A percentile compares a stretch with the other conserved stretches of the same genome.
Conservation (phyloP, 352 stramenopile species). For the Phytophthora quininea region DNA sequence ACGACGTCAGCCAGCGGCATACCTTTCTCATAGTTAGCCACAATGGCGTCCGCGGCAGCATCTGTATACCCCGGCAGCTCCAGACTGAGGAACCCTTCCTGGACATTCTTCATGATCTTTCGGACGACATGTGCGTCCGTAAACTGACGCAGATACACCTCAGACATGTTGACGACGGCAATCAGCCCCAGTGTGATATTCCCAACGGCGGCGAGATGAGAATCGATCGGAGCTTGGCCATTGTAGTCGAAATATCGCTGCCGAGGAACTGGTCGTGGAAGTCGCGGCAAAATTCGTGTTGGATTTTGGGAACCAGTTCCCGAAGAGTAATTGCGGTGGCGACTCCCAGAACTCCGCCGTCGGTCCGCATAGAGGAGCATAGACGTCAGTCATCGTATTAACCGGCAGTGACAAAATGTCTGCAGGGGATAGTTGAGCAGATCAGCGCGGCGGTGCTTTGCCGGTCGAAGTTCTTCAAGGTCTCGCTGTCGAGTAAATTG, state of each 20-base stretch:
- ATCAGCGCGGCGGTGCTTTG: no score
- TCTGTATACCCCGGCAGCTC: slow-evolving; percentile 32
- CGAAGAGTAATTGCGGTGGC: slow-evolving; percentile 23
- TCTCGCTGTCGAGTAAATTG: slow-evolving; percentile 17
- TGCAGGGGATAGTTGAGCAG: background rate
- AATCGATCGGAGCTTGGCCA: slow-evolving; percentile 8
- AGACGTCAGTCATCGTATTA: slow-evolving; percentile 41
- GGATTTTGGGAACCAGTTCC: slow-evolving; percentile 31
- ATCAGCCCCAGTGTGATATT: slow-evolving; percentile 29
- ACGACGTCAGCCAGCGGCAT: slow-evolving; percentile 34
- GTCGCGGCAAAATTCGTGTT: slow-evolving; percentile 32
- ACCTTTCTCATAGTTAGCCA: slow-evolving; percentile 29
- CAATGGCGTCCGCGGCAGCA: slow-evolving; percentile 26
- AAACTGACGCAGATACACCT: slow-evolving; percentile 38
- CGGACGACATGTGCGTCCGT: slow-evolving; percentile 34
- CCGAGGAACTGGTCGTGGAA: slow-evolving; percentile 26
- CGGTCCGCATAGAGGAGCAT: slow-evolving; percentile 34
- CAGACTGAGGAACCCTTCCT: slow-evolving; percentile 36
- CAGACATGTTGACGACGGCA: slow-evolving; percentile 36
- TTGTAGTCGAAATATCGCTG: slow-evolving; percentile 33
- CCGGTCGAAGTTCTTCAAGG: background rate
- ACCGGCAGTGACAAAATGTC: slow-evolving; percentile 21
- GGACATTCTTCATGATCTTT: slow-evolving; percentile 48
- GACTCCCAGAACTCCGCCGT: slow-evolving; percentile 17
- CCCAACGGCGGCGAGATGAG: slow-evolving; percentile 31